Base-by-base conservation (phyloP, 129 eudicot genomes). In the Silybum marianum region DNA sequence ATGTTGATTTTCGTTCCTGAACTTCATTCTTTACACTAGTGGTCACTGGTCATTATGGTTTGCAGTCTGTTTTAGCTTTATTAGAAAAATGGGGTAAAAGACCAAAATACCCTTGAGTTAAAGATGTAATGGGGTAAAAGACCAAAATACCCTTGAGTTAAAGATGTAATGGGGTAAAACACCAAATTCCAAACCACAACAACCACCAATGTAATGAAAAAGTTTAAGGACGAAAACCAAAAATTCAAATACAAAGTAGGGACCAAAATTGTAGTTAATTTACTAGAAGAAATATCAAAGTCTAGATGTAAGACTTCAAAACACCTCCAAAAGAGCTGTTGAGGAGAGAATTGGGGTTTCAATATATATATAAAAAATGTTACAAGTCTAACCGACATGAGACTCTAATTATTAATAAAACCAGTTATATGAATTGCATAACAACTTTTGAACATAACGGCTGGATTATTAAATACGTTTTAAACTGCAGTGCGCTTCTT, bases 401-500 rank as follows among this genome's bases (percentile, higher is more conserved):
- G 22, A 54, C 22, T 18, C 63, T 21, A 40, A 40, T 40, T 38
- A 7, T 38, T 9, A 1, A 38, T 38, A 38, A 38, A 38, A 40
- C 2, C 13, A 40, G 4, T 44, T 44, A 0, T 11, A 3, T 11
- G 16, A 44, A 44, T 11, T 44, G 16, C 48, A 40, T 51, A 51
- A 22, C 23, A 58, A 1, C n/a, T n/a, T 58, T 58, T n/a, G 23
- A n/a, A 19, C 66, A 5, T 6, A 58, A 58, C 66, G 2, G 9
- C 9, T 0, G 10, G 9, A 18, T 58, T 58, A 58, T 58, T 7
- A 16, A 10, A 46, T 69, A 58, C 66, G 18, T 42, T 25, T 14
- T n/a, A 28, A 32, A 63, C 74, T 4, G 58, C 87, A 93, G 96
- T 32, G 97, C 96, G 0, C 88, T 93, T 22, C 80, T 93, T 30